Conservation (phyloP, 148 eudicot genomes). For the Hydrangea macrophylla region DNA sequence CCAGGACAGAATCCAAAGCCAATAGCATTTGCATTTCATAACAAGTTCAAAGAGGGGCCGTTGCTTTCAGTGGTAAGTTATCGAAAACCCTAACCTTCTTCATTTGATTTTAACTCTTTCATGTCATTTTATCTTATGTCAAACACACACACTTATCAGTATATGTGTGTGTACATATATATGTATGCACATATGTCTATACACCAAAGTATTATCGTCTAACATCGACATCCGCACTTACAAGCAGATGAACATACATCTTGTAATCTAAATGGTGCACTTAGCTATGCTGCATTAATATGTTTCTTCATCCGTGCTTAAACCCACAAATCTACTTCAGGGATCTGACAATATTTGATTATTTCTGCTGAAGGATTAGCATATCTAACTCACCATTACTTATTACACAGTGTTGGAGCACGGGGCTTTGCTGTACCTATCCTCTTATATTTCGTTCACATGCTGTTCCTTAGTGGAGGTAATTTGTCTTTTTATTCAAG, state of each 20-base stretch:
- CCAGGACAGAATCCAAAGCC: constrained; percentile 87
- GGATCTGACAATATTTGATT: background rate
- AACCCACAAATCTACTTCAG: background rate
- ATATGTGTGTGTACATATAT: too few relatives aligned
- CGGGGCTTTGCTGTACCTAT: constrained; percentile 89
- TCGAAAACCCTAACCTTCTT: background rate
- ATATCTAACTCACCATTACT: background rate
- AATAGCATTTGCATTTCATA: constrained; percentile 72
- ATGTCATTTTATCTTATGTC: constrained; percentile 4
- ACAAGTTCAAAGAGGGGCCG: constrained; percentile 92
- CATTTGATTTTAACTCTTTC: background rate
- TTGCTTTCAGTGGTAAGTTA: constrained; percentile 82
- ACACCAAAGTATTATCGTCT: background rate
- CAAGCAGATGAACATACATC: background rate
- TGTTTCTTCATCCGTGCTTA: background rate
- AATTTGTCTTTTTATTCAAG: constrained; percentile 13
- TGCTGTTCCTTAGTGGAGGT: constrained; percentile 54
- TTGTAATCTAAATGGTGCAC: background rate
- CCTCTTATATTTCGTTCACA: constrained; percentile 82
- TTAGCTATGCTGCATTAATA: background rate
- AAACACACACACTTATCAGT: too few relatives aligned
- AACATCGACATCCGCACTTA: too few relatives aligned
- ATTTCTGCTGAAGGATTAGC: background rate
- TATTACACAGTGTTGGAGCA: constrained; percentile 82
- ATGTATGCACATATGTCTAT: too few relatives aligned